Percentiles rank a stretch among this genome's conserved stretches.
Evolutionary conservation across 2,329 filamentous ascomycete species (phyloP).

Genomic region (Penicillium italicum): DNA sequence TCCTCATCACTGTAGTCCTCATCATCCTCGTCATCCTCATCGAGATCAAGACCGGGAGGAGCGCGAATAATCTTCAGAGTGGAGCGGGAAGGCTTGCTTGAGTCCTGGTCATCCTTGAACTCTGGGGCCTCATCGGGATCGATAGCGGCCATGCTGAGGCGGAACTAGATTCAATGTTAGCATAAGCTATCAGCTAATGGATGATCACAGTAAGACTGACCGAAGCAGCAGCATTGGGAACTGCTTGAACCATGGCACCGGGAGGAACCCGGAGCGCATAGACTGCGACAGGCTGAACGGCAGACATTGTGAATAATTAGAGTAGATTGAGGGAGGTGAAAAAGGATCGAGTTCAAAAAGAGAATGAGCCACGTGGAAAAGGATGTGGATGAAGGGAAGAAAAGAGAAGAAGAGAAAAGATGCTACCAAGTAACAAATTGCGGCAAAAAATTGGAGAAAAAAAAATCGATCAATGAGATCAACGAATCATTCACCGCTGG

Average conservation of each 20-base stretch:
- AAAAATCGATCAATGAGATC: slow-evolving; percentile 17
- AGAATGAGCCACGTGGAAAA: slow-evolving; percentile 23
- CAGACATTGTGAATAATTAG: slow-evolving; percentile 41
- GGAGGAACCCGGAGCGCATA: slow-evolving; percentile 90
- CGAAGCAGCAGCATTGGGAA: slow-evolving; percentile 74
- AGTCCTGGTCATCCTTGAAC: slow-evolving; percentile 60
- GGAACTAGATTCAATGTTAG: slow-evolving; percentile 60
- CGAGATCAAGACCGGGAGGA: slow-evolving; percentile 55
- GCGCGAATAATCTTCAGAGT: slow-evolving; percentile 89
- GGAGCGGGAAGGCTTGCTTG: slow-evolving; percentile 65
- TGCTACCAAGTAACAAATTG: slow-evolving; percentile 17
- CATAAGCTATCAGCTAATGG: neutral
- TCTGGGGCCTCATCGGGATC: slow-evolving; percentile 78
- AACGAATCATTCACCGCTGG: slow-evolving; percentile 12
- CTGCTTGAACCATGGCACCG: slow-evolving; percentile 75
- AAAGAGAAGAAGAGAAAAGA: slow-evolving; percentile 22
- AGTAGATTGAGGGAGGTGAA: slow-evolving; percentile 3
- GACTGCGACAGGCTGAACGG: slow-evolving; percentile 65
- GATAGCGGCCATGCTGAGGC: slow-evolving; percentile 97
- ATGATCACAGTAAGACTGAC: slow-evolving; percentile 53
- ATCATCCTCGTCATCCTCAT: slow-evolving; percentile 63
- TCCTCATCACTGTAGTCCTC: slow-evolving; percentile 45
- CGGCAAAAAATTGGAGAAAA: slow-evolving; percentile 11
- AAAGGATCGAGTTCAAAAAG: slow-evolving; percentile 19
- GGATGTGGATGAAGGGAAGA: slow-evolving; percentile 19